These are phyloP conservation scores for Fraxinus sp. DNA, from an alignment of 305 asterid genomes.

Conservation along the genomic window DNA sequence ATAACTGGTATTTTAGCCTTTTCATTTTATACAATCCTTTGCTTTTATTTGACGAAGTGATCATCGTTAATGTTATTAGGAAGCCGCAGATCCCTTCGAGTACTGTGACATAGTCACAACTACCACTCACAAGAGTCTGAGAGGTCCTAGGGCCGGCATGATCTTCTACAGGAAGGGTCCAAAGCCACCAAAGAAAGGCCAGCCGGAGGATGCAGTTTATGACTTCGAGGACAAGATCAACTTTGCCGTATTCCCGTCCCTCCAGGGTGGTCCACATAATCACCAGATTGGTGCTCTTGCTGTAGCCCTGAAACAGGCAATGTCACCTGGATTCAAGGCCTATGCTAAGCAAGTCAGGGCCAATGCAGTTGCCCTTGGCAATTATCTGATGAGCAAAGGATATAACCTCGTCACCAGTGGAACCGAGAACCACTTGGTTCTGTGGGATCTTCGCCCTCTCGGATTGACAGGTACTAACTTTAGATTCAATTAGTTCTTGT, in stretches of 20 bases:
- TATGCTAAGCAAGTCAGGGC: conserved; percentile 93
- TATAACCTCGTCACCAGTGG: conserved; percentile 89
- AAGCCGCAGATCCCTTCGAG: conserved; percentile 89
- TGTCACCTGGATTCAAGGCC: conserved; percentile 75
- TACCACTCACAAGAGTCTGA: conserved; percentile 93
- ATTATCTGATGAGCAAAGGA: conserved; percentile 80
- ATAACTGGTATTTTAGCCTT: not conserved
- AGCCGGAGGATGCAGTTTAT: conserved; percentile 80
- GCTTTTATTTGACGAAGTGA: not conserved
- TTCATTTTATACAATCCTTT: not conserved
- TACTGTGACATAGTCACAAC: conserved; percentile 89
- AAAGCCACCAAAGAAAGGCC: conserved; percentile 93
- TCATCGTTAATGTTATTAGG: conserved; percentile 36
- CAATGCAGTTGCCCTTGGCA: conserved; percentile 88
- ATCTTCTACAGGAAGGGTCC: conserved; percentile 96
- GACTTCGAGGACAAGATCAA: conserved; percentile 94
- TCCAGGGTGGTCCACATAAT: conserved; percentile 98
- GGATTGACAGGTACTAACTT: conserved; percentile 78
- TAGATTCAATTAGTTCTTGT: not conserved
- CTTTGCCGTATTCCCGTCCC: conserved; percentile 94
- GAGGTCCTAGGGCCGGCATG: conserved; percentile 99
- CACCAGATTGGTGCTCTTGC: conserved; percentile 97
- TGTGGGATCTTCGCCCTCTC: conserved; percentile 97
- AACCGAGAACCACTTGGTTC: conserved; percentile 96
- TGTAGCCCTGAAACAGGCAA: conserved; percentile 86